Percentiles rank a stretch among this genome's conserved stretches.
These are phyloP conservation scores for Pterocarpus macrocarpus DNA, from an alignment of 306 rosid species.

Conservation along the genomic window DNA sequence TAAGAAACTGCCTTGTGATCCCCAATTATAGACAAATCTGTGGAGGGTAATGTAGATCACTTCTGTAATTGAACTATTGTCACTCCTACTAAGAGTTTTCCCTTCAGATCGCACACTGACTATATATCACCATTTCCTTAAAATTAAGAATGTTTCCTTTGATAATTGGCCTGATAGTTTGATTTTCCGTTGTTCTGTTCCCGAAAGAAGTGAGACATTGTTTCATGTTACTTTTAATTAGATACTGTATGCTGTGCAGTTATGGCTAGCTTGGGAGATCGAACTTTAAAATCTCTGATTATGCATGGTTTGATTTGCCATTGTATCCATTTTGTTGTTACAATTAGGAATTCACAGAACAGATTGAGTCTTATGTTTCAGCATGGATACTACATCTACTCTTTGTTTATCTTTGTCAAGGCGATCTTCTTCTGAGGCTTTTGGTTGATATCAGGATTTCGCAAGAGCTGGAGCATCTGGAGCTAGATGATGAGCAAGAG, in stretches of 20 bases:
- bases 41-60: not conserved
- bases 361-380: not conserved
- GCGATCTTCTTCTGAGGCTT: not conserved
- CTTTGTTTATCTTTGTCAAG: constrained; percentile 12
- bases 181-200: not conserved
- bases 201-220: not conserved
- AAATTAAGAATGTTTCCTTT: not conserved
- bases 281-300: not conserved
- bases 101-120: not conserved
- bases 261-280: not conserved
- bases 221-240: constrained; percentile 26
- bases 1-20: constrained; percentile 25
- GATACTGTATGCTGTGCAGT: constrained; percentile 20
- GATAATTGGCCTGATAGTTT: not conserved
- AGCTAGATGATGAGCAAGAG: constrained; percentile 62
- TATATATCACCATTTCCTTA: not conserved
- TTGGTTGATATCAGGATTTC: constrained; percentile 55
- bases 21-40: not conserved
- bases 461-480: constrained; percentile 55
- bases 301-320: not conserved
- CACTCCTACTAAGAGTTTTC: not conserved
- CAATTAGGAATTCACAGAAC: constrained; percentile 11
- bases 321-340: constrained; percentile 6
- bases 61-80: constrained; percentile 7
- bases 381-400: not conserved